phyloP scores from a whole-genome alignment of 495 filamentous ascomycete species.

The Parathielavia hyrcaniae region DNA sequence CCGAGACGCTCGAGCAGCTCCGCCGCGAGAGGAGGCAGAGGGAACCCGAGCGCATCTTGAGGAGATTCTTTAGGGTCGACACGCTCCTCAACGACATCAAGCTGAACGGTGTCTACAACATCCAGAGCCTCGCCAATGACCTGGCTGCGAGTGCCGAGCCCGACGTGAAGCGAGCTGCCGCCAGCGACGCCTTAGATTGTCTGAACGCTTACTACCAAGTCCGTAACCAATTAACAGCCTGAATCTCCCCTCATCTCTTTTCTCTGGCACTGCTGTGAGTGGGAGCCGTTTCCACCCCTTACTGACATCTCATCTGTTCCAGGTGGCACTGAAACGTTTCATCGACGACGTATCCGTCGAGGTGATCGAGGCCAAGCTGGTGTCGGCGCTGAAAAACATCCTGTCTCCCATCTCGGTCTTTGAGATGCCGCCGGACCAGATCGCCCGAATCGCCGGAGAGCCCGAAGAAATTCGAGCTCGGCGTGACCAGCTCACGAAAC shows the following conservation, averaged over 20 bases:
- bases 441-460: constrained; percentile 50
- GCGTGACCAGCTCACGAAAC: constrained; percentile 47
- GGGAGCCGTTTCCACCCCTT: no score
- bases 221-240: no score
- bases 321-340: constrained; percentile 58
- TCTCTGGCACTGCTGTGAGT: no score
- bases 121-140: constrained; percentile 25
- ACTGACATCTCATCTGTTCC: background rate
- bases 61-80: constrained; percentile 21
- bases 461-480: constrained; percentile 42
- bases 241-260: no score
- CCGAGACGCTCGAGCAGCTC: constrained; percentile 43
- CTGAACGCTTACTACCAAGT: constrained; percentile 51
- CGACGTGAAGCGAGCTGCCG: constrained; percentile 39
- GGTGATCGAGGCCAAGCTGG: constrained; percentile 54
- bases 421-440: constrained; percentile 39
- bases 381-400: constrained; percentile 41
- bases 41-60: constrained; percentile 15
- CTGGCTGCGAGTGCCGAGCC: constrained; percentile 27
- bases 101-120: constrained; percentile 14
- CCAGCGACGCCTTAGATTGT: constrained; percentile 43
- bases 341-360: constrained; percentile 55
- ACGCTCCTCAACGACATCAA: constrained; percentile 5
- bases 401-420: constrained; percentile 42
- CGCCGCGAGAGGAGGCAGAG: constrained; percentile 26